Base-by-base conservation (phyloP, 2,329 filamentous ascomycete species). In the Penicillium corylophilum region DNA sequence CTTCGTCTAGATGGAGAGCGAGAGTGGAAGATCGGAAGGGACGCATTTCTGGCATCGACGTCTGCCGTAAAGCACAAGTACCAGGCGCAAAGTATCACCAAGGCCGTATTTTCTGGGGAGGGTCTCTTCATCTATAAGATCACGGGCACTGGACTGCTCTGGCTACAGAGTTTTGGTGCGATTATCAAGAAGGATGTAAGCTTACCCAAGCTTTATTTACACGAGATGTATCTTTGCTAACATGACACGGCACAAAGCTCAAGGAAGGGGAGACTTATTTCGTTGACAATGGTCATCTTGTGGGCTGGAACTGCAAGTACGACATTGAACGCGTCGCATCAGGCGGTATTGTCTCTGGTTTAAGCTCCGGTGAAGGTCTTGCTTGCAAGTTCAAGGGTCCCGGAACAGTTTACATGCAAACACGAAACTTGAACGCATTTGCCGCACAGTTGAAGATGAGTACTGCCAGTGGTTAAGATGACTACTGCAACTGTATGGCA, bases 231-330 rank as follows among this genome's bases (percentile, higher is more conserved):
- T 10, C 22, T 12, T 24, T 35, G 9, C 40, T 40, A 12, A 29
- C 33, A 10, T 40, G 7, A 16, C 29, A 22, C 3, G 9, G n/a
- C 1, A n/a, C 15, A 5, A 42, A 76, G 74, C 68, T 76, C n/a
- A 56, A 59, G 0, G 77, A 80, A 12, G 87, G 87, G 9, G 93
- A 97, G 69, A 88, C 87, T 62, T 97, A 96, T 72, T 90, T 94
- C 59, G 86, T 96, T 50, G 90, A 96, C 65, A 96, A 96, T 64
- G 90, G 90, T 3, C 91, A 97, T 62, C 79, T 97, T 1, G 91
- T 97, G 0, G 93, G 94, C 0, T 99, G 94, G 94, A 96, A 96
- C 69, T 92, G 89, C 67, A 90, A 95, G 66, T 99, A 97, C 65
- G 81, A 89, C 4, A 84, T 99, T 56, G 91, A 96, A 74, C 86